Evolutionary conservation across 2,329 filamentous ascomycete genomes (phyloP), one percentile per base, ranked within the genome.

Genomic region (Cladophialophora psammophila): DNA sequence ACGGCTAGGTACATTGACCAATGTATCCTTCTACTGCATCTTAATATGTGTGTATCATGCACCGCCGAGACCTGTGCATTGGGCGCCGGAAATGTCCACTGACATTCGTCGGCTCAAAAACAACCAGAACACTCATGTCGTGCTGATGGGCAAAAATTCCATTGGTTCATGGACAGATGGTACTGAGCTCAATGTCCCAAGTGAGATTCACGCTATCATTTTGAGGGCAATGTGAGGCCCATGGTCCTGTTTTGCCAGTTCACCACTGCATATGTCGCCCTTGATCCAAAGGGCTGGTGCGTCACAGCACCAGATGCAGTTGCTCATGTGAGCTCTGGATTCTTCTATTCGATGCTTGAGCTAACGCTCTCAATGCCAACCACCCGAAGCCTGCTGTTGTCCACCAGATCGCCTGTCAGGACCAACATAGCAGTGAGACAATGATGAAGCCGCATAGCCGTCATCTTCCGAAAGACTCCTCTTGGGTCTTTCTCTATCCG

Each of bases 271-370:
- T 55, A 55, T 34, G 13, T 35, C 31, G 53, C 53, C 53, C 34
- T 55, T 35, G 52, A 35, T 35, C 45, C 45, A 50, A 55, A 26
- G 31, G 34, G 13, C 8, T 12, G 31, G 34, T 55, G 53, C 53
- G 31, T 35, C 57, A 59, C 18, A 42, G 31, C 48, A 36, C 34
- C 31, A 31, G 35, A 60, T 55, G 38, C 56, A 60, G 18, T 40
- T 61, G 57, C 57, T 59, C 57, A 53, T 48, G 48, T 57, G 45
- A 66, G 59, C 34, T 26, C 13, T 55, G 35, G 32, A 63, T 40
- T 42, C 34, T 42, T 65, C 66, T 66, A 66, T 63, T 63, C 50
- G 32, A 63, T 64, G 60, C 55, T 59, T 65, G 60, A 59, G 31
- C 54, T 31, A 56, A 32, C 18, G 60, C 40, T 57, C 59, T 50